Percentiles rank a stretch among this genome's conserved stretches.
These are phyloP conservation scores for Chrysanthemum lavandulifolium DNA, from an alignment of 129 eudicot species.

Conservation along the genomic window DNA sequence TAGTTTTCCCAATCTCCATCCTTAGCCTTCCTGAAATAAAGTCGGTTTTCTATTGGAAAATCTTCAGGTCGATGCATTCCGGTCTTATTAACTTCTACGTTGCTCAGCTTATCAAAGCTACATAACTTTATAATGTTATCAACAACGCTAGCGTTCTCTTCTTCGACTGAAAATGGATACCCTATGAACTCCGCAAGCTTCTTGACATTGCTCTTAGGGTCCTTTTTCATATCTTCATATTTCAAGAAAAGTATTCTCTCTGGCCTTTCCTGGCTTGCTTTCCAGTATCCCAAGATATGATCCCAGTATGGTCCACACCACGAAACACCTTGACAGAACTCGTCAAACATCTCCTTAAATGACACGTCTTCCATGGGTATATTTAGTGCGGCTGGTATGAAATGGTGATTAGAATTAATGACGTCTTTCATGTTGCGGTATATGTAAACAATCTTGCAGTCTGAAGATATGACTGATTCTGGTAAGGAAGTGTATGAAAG, in stretches of 20 bases:
- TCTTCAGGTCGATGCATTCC: background rate
- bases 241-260: background rate
- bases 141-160: background rate
- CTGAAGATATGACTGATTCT: slow-evolving; percentile 7
- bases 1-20: slow-evolving; percentile 18
- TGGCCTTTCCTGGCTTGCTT: slow-evolving; percentile 13
- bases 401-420: background rate
- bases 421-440: slow-evolving; percentile 36
- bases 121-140: background rate
- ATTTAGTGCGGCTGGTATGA: background rate
- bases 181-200: slow-evolving; percentile 13
- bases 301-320: slow-evolving; percentile 13
- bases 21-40: slow-evolving; percentile 1
- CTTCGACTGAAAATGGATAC: slow-evolving; percentile 2
- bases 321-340: slow-evolving; percentile 5
- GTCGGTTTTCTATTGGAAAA: background rate
- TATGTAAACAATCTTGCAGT: slow-evolving; percentile 35
- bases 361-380: background rate
- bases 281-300: slow-evolving; percentile 16
- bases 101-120: slow-evolving; percentile 12
- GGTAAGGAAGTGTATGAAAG: slow-evolving; percentile 28
- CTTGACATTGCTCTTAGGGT: background rate
- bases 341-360: background rate
- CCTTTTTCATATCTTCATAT: slow-evolving; percentile 11
- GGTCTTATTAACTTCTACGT: slow-evolving; percentile 5